Base-by-base conservation (phyloP, 2,329 filamentous ascomycete species). In the Colletotrichum brevisporum region DNA sequence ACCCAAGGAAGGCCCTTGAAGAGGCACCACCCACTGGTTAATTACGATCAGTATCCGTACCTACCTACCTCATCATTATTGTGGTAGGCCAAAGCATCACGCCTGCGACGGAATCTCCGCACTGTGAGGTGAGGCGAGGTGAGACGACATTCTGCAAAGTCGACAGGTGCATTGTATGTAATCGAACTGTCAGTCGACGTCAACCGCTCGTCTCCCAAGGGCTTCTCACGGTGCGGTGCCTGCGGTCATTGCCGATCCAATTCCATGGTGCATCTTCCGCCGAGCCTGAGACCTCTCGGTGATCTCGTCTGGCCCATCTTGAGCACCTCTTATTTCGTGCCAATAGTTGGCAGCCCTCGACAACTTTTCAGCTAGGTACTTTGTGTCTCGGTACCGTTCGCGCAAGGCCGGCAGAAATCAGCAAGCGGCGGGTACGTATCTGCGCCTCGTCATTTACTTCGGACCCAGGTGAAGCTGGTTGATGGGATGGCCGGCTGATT, bases 361-460 rank as follows among this genome's bases (percentile, higher is more conserved):
- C 1, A 12, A 15, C 41, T 43, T 31, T 51, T 26, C 59, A 52
- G 52, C 59, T 36, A 15, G 60, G 31, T 36, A 10, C 31, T 52
- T 13, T 53, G 41, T 43, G 16, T 26, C 15, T 66, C 50, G 62
- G 48, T 66, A 45, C 61, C 54, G 41, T 65, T 65, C 47, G 62
- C 62, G 63, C 61, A 45, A 50, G 62, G 47, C 57, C 63, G 63
- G 45, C 62, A 41, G 63, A 59, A 69, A 18, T 55, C 51, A 62
- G 66, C 66, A 69, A 69, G 61, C 66, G 66, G 66, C 62, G 48
- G 45, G 60, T 51, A 26, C 45, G 31, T 55, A 18, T 43, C 43
- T 63, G 53, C 65, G 56, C 54, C 61, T 64, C 61, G 54, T 59
- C 61, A 52, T 67, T 59, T 50, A 41, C 48, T 31, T n/a, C 12